Evolutionary conservation across 495 filamentous ascomycete species (phyloP), one percentile per base, ranked within the genome.

Genomic region (Hypomontagnella monticulosa): DNA sequence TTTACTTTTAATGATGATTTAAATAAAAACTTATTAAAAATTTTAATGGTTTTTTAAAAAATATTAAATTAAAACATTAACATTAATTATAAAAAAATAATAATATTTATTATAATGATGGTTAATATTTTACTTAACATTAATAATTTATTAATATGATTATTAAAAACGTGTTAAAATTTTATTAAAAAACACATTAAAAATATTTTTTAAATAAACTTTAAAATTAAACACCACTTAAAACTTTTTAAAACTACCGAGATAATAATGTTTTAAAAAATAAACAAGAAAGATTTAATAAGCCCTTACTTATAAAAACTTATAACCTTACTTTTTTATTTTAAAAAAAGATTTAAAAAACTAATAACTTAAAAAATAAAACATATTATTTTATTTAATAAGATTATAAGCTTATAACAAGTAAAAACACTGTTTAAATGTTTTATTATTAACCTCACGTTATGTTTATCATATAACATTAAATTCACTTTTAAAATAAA

Each of bases 401-500:
- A 46, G 19, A 23, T 46, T 23, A 7, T 46, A 9, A 46, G 12
- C 42, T 23, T 23, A 2, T 46, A 46, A 46, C 23, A 46, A 46
- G 23, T 46, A 2, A 46, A 20, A 20, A 16, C 7, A 23, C 23
- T 20, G 3, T 27, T 46, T 6, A 46, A 27, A 20, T 10, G 42
- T 46, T 46, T 27, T 3, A 23, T 27, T 5, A 23, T 46, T 46
- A 46, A 46, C 18, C 12, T 46, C 23, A 46, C 12, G 10, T 23
- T 20, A 46, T 46, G 23, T 46, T 46, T 46, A 7, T 7, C 12
- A 4, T 20, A 46, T 46, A 46, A 46, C 11, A 46, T 46, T 27
- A 27, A 46, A 46, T 46, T 46, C 7, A 27, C 12, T 46, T 46
- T 46, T 9, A 46, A 46, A 46, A 46, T 46, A 7, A 16, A 20